A percentile compares a stretch with the other conserved stretches of the same genome.
Evolutionary conservation across 2,329 filamentous ascomycete species (phyloP).

Genomic region (Penicillium psychrosexuale): DNA sequence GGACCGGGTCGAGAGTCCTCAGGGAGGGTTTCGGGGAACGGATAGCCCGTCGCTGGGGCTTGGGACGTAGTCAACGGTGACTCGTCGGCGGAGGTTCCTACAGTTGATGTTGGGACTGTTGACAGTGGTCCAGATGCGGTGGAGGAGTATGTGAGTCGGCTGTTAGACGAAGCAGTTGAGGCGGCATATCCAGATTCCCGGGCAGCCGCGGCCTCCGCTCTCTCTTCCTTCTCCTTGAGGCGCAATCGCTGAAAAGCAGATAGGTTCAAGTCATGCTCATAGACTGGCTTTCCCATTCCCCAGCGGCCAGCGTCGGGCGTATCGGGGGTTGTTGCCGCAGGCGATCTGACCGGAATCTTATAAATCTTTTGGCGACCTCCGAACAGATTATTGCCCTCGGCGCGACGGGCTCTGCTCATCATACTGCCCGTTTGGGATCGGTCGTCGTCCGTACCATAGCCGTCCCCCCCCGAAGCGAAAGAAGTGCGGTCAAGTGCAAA

Average conservation of each 20-base stretch:
- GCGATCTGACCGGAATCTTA: constrained; percentile 63
- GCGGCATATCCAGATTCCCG: constrained; percentile 47
- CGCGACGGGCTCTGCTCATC: constrained; percentile 79
- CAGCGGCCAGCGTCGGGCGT: constrained; percentile 34
- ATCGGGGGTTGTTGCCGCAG: constrained; percentile 24
- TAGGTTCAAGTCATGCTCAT: constrained; percentile 79
- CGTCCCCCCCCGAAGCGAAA: constrained; percentile 59
- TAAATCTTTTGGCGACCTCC: constrained; percentile 95
- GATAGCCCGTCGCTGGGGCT: constrained; percentile 14
- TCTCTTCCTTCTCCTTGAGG: constrained; percentile 50
- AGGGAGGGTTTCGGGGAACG: constrained; percentile 21
- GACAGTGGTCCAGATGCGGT: constrained; percentile 71
- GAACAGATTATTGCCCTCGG: constrained; percentile 89
- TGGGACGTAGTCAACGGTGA: constrained; percentile 47
- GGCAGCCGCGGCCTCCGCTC: constrained; percentile 39
- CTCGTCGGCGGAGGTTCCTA: constrained; percentile 83
- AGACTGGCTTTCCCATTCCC: constrained; percentile 64
- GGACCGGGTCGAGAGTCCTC: constrained; percentile 24
- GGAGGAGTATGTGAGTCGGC: constrained; percentile 80
- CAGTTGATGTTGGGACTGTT: constrained; percentile 73
- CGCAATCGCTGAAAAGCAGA: constrained; percentile 81
- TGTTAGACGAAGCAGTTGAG: constrained; percentile 64
- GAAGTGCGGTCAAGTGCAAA: constrained; percentile 62
- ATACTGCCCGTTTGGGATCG: constrained; percentile 62
- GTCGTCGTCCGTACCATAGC: constrained; percentile 62